These are phyloP conservation scores for Kazachstania africana DNA, from an alignment of 805 yeast species.

Conservation along the genomic window DNA sequence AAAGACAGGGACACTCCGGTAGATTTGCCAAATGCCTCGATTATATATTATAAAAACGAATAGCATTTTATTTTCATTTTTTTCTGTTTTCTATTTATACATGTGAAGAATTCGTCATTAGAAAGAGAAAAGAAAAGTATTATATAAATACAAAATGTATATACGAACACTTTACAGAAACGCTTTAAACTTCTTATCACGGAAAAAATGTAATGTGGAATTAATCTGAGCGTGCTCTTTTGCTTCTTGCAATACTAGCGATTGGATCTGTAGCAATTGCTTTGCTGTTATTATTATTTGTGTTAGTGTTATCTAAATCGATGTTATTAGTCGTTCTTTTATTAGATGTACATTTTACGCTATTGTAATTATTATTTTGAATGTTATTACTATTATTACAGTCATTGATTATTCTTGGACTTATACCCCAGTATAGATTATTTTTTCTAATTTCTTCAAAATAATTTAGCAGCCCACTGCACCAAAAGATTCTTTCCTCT, in stretches of 20 bases:
- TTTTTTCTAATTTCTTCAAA: constrained; percentile 13
- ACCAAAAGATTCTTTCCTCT: constrained; percentile 16
- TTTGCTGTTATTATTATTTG: not conserved
- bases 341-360: not conserved
- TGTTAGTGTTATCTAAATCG: not conserved
- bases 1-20: no score
- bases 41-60: no score
- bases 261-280: not conserved
- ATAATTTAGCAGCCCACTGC: constrained; percentile 14
- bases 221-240: constrained; percentile 10
- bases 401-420: not conserved
- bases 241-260: constrained; percentile 2
- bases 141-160: no score
- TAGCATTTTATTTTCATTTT: no score
- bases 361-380: not conserved
- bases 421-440: constrained; percentile 1
- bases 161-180: no score
- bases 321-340: constrained; percentile 1
- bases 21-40: no score
- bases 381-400: not conserved
- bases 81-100: no score
- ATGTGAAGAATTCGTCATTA: no score
- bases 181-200: no score
- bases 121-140: no score
- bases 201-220: no score